Percentiles rank a stretch among this genome's conserved stretches.
Conservation (phyloP, 257 asterid genomes). For the Vinca minor region DNA sequence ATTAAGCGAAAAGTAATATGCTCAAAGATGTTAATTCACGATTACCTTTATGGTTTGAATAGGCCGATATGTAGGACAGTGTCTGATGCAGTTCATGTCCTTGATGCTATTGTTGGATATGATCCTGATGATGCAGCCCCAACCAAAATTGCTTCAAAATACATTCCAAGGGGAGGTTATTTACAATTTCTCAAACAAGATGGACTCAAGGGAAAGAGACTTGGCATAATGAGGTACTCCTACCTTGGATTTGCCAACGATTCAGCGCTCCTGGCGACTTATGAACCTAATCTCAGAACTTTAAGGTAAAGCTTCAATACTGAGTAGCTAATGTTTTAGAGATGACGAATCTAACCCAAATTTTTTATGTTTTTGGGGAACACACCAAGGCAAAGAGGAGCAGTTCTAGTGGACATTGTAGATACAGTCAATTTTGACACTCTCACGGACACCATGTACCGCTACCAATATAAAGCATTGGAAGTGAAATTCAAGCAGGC, state of each 20-base stretch:
- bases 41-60: neutral
- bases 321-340: neutral
- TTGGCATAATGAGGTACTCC: constrained; percentile 32
- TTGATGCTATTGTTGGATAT: constrained; percentile 43
- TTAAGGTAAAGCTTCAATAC: constrained; percentile 19
- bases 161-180: constrained; percentile 38
- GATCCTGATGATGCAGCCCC: constrained; percentile 32
- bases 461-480: constrained; percentile 19
- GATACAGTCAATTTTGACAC: constrained; percentile 22
- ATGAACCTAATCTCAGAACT: constrained; percentile 21
- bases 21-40: neutral
- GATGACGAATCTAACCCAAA: neutral
- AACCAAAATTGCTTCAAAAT: constrained; percentile 26
- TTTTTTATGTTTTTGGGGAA: neutral
- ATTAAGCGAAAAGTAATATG: neutral
- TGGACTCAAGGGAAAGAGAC: constrained; percentile 39
- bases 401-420: constrained; percentile 29
- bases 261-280: constrained; percentile 8
- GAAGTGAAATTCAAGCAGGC: constrained; percentile 33
- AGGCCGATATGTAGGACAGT: constrained; percentile 48
- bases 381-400: constrained; percentile 29
- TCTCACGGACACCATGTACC: constrained; percentile 8
- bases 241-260: constrained; percentile 15
- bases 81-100: constrained; percentile 41
- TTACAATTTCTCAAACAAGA: constrained; percentile 28